Evolutionary conservation across 352 stramenopile species (phyloP), one percentile per base, ranked within the genome.

Genomic region (Phytophthora aleatoria): DNA sequence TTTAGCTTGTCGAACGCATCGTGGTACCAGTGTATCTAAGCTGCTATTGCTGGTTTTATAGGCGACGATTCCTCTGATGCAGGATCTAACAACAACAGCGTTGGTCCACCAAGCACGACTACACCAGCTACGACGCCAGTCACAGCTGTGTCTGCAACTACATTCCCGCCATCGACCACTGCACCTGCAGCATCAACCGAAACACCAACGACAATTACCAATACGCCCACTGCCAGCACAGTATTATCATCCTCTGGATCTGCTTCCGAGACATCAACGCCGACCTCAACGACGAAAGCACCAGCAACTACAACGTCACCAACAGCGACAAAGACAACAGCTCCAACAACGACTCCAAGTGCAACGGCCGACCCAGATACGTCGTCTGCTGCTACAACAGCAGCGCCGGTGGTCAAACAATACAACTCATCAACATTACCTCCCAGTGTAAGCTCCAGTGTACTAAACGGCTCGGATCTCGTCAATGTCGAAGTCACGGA

Each of bases 361-460:
- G 11, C 39, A 45, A 11, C 50, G 15, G 6, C 12, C n/a, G 35
- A 41, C 35, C 5, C 35, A 41, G 35, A 41, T 9, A 42, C 24
- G 28, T 48, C 57, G 5, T 41, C 57, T 38, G 5, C 39, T 11
- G 15, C n/a, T 6, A 27, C 39, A 27, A 26, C 39, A 11, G 39
- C 39, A 45, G 39, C 15, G 15, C 39, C 39, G 1, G 54, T 57
- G 2, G 70, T 83, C 24, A 56, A 65, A 20, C 27, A 58, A 20
- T 83, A 76, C 44, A 77, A 71, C 39, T 79, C 72, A 2, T 75
- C 75, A 28, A 81, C 72, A 7, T 41, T 83, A 9, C 75, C 75
- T 4, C 75, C 75, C 6, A 50, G 49, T 0, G 36, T 81, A 1
- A 50, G 65, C 50, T 28, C 61, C 5, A 83, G 55, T 12, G 54